phyloP scores from a whole-genome alignment of 352 stramenopile species.

The Phytophthora syringae region DNA sequence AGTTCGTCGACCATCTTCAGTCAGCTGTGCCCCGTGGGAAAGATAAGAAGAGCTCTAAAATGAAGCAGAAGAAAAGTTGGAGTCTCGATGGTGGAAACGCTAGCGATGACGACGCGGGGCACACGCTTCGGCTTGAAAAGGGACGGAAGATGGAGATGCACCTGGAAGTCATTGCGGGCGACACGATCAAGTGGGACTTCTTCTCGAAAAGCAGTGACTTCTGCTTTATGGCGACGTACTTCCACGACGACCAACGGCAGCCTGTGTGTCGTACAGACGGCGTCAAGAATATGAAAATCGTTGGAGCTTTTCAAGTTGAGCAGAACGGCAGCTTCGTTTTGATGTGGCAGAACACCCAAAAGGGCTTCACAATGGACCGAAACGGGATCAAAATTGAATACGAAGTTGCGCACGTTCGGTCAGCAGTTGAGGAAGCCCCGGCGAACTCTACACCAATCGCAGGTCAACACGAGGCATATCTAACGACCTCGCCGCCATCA shows the following conservation, averaged over 20 bases:
- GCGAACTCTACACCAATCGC: background rate
- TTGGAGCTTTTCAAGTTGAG: constrained; percentile 53
- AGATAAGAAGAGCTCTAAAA: constrained; percentile 25
- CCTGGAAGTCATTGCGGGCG: constrained; percentile 69
- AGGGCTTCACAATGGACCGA: constrained; percentile 64
- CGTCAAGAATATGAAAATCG: constrained; percentile 73
- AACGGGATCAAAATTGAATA: constrained; percentile 72
- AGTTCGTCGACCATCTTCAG: constrained; percentile 65
- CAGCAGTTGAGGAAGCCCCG: constrained; percentile 12
- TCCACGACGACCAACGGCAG: constrained; percentile 57
- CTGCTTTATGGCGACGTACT: constrained; percentile 67
- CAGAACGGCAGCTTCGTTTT: constrained; percentile 77
- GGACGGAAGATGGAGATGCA: constrained; percentile 84
- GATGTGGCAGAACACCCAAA: constrained; percentile 78
- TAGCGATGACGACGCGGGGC: constrained; percentile 16
- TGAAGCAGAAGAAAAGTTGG: constrained; percentile 16
- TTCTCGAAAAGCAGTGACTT: constrained; percentile 65
- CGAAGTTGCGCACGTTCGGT: constrained; percentile 55
- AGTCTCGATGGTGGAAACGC: constrained; percentile 10
- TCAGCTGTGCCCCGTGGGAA: constrained; percentile 44
- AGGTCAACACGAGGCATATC: constrained; percentile 1
- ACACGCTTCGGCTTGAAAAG: constrained; percentile 55
- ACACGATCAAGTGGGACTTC: constrained; percentile 73
- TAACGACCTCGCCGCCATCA: background rate
- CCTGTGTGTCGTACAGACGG: constrained; percentile 60